Conservation (phyloP, 2,329 filamentous ascomycete species). For the Alternaria postmessia region DNA sequence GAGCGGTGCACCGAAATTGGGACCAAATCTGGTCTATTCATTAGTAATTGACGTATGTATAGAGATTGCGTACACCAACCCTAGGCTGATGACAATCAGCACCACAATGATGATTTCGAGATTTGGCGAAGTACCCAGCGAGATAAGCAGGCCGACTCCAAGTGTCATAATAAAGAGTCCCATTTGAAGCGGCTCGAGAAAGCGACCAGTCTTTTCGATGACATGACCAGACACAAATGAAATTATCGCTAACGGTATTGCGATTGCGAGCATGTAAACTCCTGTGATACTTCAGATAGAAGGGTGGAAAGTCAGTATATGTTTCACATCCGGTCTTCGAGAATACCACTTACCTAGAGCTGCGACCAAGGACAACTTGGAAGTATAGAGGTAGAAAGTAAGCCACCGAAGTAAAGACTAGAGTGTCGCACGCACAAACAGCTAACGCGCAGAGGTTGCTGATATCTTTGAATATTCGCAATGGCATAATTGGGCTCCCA, state of each 20-base stretch:
- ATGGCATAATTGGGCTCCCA: conserved; percentile 73
- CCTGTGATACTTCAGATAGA: conserved; percentile 54
- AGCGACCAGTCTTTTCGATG: conserved; percentile 56
- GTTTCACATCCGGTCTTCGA: neutral
- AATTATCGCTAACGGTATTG: conserved; percentile 53
- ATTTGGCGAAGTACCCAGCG: conserved; percentile 20
- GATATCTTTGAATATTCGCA: conserved; percentile 67
- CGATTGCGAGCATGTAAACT: conserved; percentile 69
- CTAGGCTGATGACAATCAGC: conserved; percentile 60
- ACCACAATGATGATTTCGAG: conserved; percentile 55
- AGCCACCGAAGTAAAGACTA: conserved; percentile 70
- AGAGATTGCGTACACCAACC: conserved; percentile 24
- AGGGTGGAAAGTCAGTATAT: neutral
- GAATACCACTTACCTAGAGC: conserved; percentile 38
- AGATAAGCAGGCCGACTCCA: conserved; percentile 46
- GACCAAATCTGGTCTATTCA: conserved; percentile 45
- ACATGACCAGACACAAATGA: conserved; percentile 58
- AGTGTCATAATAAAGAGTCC: conserved; percentile 45
- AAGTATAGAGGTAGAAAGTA: conserved; percentile 81
- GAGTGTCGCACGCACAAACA: conserved; percentile 58
- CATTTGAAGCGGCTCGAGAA: conserved; percentile 46
- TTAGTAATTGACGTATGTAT: too few relatives aligned
- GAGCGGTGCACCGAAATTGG: conserved; percentile 64
- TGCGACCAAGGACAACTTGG: conserved; percentile 63
- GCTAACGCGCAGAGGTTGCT: conserved; percentile 66